Percentiles rank a stretch among this genome's conserved stretches.
Evolutionary conservation across 805 yeast genomes (phyloP).

Genomic region (Ogataea sp.): DNA sequence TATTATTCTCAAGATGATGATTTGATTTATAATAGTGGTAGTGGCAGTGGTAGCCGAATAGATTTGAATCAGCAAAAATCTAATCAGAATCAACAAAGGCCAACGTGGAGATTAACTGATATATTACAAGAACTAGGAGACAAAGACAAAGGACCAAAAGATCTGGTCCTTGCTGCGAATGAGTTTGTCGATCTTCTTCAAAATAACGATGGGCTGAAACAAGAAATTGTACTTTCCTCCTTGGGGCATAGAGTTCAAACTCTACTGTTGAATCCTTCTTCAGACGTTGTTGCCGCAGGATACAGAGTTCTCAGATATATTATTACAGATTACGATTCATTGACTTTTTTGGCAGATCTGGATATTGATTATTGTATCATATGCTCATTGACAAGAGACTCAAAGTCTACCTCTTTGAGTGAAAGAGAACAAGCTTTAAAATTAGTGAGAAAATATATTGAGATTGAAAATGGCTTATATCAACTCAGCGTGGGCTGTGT

Average conservation of each 20-base stretch:
- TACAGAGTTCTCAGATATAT: constrained; percentile 66
- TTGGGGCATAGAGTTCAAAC: constrained; percentile 52
- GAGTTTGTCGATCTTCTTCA: constrained; percentile 50
- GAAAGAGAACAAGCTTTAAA: constrained; percentile 78
- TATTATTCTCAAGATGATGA: constrained; percentile 1
- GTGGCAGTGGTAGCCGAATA: not conserved
- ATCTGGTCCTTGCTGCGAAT: constrained; percentile 53
- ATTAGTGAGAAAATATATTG: constrained; percentile 54
- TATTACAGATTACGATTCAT: constrained; percentile 44
- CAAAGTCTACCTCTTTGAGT: constrained; percentile 3
- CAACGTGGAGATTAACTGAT: constrained; percentile 60
- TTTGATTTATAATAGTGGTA: not conserved
- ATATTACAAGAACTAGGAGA: constrained; percentile 49
- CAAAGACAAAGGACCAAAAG: constrained; percentile 39
- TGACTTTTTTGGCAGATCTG: constrained; percentile 42
- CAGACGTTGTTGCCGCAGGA: constrained; percentile 65
- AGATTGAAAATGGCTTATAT: constrained; percentile 42
- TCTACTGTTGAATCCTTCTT: constrained; percentile 40
- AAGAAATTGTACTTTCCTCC: constrained; percentile 54
- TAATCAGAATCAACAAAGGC: constrained; percentile 19
- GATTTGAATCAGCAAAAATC: constrained; percentile 3
- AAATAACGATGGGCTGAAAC: constrained; percentile 49
- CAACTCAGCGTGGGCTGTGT: constrained; percentile 56
- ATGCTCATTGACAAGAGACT: constrained; percentile 52
- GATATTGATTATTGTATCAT: constrained; percentile 59